These are phyloP conservation scores for Chrysanthemum seticuspe DNA, from an alignment of 129 eudicot genomes.

Conservation along the genomic window DNA sequence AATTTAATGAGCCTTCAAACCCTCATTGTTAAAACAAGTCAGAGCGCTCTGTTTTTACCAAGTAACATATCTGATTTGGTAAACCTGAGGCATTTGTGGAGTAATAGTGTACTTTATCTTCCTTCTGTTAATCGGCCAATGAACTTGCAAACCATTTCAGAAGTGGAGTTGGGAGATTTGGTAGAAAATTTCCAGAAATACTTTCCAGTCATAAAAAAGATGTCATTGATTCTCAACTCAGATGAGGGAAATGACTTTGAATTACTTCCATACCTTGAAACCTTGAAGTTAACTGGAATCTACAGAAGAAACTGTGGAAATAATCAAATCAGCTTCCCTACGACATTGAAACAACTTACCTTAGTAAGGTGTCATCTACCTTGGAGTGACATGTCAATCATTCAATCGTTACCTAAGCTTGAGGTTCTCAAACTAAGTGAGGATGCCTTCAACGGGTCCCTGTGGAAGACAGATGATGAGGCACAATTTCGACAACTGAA, in stretches of 20 bases:
- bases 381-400: background rate
- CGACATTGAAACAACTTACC: background rate
- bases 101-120: background rate
- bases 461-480: background rate
- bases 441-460: background rate
- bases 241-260: background rate
- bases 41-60: background rate
- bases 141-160: constrained; percentile 5
- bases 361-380: background rate
- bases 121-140: constrained; percentile 8
- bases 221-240: background rate
- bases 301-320: background rate
- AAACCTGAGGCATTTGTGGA: constrained; percentile 18
- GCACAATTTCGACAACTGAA: too few species aligned
- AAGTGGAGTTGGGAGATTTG: background rate
- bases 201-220: constrained; percentile 16
- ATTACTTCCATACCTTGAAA: constrained; percentile 1
- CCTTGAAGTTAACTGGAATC: background rate
- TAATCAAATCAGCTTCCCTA: background rate
- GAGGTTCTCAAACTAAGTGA: background rate
- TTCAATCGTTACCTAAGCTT: background rate
- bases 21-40: background rate
- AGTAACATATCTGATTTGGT: constrained; percentile 10
- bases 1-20: too few species aligned
- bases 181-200: background rate